phyloP scores from a whole-genome alignment of 805 yeast genomes.

The Candida peoriensis region DNA sequence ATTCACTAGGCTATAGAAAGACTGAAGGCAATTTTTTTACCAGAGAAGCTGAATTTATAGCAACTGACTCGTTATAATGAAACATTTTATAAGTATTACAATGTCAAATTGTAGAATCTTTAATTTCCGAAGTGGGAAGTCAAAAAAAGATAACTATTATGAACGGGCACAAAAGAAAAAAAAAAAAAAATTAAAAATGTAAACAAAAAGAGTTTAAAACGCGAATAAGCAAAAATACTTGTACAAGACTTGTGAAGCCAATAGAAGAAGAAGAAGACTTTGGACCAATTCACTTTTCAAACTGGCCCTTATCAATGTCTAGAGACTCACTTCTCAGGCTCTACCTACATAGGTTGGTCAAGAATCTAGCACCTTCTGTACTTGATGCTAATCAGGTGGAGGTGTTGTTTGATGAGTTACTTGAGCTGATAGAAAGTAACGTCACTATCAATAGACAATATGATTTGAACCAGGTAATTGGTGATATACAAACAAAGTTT shows the following conservation, averaged over 20 bases:
- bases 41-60: conserved; percentile 30
- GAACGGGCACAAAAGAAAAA: too few relatives aligned
- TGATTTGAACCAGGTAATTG: conserved; percentile 2
- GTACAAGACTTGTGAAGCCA: too few relatives aligned
- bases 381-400: conserved; percentile 11
- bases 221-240: too few relatives aligned
- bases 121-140: conserved; percentile 10
- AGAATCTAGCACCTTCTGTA: conserved; percentile 10
- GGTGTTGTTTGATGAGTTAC: conserved; percentile 14
- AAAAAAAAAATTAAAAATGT: neutral
- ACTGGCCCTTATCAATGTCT: conserved; percentile 2
- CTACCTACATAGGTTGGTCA: conserved; percentile 18
- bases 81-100: too few relatives aligned
- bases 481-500: conserved; percentile 2
- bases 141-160: too few relatives aligned
- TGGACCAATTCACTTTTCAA: too few relatives aligned
- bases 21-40: conserved; percentile 37
- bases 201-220: conserved; percentile 2
- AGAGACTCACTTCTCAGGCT: conserved; percentile 9
- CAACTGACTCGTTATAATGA: too few relatives aligned
- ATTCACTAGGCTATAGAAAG: conserved; percentile 49
- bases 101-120: too few relatives aligned
- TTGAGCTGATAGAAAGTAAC: conserved; percentile 16
- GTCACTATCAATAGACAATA: neutral
- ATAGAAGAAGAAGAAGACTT: too few relatives aligned